Conservation (phyloP, 306 rosid species). For the Dalbergia oliveri region DNA sequence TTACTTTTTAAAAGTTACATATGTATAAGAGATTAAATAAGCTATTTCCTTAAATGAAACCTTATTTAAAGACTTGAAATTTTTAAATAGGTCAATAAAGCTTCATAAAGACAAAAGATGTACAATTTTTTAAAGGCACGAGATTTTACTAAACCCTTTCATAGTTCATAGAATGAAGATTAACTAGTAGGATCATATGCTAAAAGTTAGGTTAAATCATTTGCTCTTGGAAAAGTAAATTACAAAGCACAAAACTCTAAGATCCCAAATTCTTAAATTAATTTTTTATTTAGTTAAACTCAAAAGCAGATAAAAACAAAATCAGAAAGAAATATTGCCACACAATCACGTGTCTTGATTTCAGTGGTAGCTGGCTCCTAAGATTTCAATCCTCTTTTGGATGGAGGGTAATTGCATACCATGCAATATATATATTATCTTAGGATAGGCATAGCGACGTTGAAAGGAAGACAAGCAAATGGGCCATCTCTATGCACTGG, state of each 20-base stretch:
- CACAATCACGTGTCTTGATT: constrained; percentile 48
- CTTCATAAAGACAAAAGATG: too few species aligned
- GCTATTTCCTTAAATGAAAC: too few species aligned
- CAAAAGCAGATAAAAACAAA: not conserved
- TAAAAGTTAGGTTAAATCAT: too few species aligned
- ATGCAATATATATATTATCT: constrained; percentile 30
- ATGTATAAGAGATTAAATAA: too few species aligned
- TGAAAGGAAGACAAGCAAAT: constrained; percentile 41
- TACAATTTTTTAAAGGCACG: too few species aligned
- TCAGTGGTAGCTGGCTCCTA: constrained; percentile 15
- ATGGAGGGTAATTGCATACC: constrained; percentile 42
- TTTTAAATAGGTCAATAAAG: not conserved
- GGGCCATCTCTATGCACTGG: constrained; percentile 54
- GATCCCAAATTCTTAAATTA: too few species aligned
- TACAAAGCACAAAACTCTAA: too few species aligned
- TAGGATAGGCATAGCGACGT: constrained; percentile 33
- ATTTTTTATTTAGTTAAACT: not conserved
- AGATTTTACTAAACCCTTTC: too few species aligned
- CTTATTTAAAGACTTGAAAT: not conserved
- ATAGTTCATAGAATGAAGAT: too few species aligned
- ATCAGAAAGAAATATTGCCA: not conserved
- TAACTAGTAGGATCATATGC: too few species aligned
- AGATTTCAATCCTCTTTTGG: constrained; percentile 39
- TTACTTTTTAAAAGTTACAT: too few species aligned
- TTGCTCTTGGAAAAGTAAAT: too few species aligned